Evolutionary conservation across 1,139 yeast species (phyloP).

Genomic region (Lodderomyces theae): DNA sequence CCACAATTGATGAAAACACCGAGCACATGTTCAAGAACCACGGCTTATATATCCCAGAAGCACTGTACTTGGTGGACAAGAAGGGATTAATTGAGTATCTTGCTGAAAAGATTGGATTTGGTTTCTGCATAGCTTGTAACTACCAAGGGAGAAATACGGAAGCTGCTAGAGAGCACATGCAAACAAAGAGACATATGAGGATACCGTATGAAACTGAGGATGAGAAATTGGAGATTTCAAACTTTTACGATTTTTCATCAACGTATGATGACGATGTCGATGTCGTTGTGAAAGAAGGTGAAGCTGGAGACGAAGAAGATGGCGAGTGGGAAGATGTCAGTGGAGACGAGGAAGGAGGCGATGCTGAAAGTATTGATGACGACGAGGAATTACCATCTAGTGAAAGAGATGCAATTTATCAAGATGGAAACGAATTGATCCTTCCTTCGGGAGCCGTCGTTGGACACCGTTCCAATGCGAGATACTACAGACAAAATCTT

Average conservation of each 20-base stretch:
- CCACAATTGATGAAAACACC: slow-evolving; percentile 57
- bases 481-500: slow-evolving; percentile 80
- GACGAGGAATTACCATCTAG: slow-evolving; percentile 43
- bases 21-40: slow-evolving; percentile 74
- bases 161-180: slow-evolving; percentile 89
- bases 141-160: slow-evolving; percentile 82
- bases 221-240: slow-evolving; percentile 76
- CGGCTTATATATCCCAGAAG: slow-evolving; percentile 87
- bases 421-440: slow-evolving; percentile 71
- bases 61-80: slow-evolving; percentile 61
- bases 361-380: slow-evolving; percentile 33
- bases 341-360: slow-evolving; percentile 34
- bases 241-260: slow-evolving; percentile 81
- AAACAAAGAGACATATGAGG: slow-evolving; percentile 79
- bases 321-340: slow-evolving; percentile 13
- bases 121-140: slow-evolving; percentile 79
- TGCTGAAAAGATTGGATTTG: slow-evolving; percentile 81
- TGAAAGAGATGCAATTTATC: slow-evolving; percentile 34
- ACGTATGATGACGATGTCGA: slow-evolving; percentile 44
- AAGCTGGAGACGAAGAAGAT: slow-evolving; percentile 13
- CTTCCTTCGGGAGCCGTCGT: slow-evolving; percentile 84
- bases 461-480: slow-evolving; percentile 85
- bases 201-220: slow-evolving; percentile 85
- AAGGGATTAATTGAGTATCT: slow-evolving; percentile 72
- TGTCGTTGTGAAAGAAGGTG: slow-evolving; percentile 17